Conservation (phyloP, 2,329 filamentous ascomycete genomes). For the Penicillium sp. region DNA sequence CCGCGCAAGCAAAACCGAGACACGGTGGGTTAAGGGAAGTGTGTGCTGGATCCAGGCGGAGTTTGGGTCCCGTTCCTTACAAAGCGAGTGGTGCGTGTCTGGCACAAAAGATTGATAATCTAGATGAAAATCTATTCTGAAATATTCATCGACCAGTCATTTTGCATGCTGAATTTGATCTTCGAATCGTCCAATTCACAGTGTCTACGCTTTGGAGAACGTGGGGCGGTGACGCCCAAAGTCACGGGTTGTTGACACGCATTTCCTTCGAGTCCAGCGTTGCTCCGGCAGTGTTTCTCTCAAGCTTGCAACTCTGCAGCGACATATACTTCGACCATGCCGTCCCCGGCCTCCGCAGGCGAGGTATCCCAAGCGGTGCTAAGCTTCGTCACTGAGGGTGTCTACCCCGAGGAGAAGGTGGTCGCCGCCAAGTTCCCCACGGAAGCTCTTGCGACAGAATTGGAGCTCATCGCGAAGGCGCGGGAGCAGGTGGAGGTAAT, state of each 20-base stretch:
- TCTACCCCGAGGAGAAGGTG: slow-evolving; percentile 54
- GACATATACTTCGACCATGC: slow-evolving; percentile 6
- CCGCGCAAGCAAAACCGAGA: slow-evolving; percentile 22
- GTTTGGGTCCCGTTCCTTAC: slow-evolving; percentile 25
- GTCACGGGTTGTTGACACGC: slow-evolving; percentile 27
- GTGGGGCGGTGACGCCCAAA: slow-evolving; percentile 31
- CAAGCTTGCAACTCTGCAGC: neutral
- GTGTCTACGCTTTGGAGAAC: neutral
- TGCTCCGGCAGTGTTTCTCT: neutral
- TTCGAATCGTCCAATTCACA: too few species aligned
- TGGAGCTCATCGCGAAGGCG: slow-evolving; percentile 48
- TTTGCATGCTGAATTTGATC: neutral
- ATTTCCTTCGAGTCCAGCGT: slow-evolving; percentile 3
- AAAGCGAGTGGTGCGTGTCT: slow-evolving; percentile 14
- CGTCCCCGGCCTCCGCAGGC: slow-evolving; percentile 35
- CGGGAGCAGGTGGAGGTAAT: slow-evolving; percentile 51
- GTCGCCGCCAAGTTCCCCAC: slow-evolving; percentile 49
- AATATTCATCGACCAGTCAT: neutral
- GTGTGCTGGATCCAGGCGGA: slow-evolving; percentile 22
- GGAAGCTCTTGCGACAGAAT: slow-evolving; percentile 45
- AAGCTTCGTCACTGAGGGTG: slow-evolving; percentile 54
- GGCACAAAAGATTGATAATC: neutral
- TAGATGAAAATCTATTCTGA: neutral
- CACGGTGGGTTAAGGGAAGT: slow-evolving; percentile 25
- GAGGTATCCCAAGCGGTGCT: slow-evolving; percentile 57